Conservation (phyloP, 108 stramenopile species). For the Nannochloropsis oceanica region DNA sequence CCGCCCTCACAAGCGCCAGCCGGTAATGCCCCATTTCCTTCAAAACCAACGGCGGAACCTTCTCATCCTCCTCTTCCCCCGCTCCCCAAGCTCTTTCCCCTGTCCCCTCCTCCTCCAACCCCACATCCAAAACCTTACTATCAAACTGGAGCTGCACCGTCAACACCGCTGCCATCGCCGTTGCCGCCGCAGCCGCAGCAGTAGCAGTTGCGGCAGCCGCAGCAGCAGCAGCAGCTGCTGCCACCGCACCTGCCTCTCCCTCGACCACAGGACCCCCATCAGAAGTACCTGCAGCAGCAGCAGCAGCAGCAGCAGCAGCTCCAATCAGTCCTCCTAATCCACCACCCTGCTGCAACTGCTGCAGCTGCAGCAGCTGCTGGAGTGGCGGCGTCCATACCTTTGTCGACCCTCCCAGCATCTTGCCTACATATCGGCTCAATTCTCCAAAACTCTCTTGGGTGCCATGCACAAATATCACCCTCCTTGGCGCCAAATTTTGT, state of each 20-base stretch:
- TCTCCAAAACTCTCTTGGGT: not conserved
- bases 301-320: not conserved
- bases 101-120: not conserved
- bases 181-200: not conserved
- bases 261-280: not conserved
- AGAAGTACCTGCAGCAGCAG: not conserved
- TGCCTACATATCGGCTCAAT: not conserved
- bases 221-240: not conserved
- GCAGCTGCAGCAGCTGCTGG: not conserved
- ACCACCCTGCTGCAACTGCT: not conserved
- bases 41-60: not conserved
- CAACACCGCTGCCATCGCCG: not conserved
- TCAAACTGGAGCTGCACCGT: not conserved
- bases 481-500: not conserved
- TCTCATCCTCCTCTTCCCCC: not conserved
- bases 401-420: not conserved
- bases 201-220: not conserved
- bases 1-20: not conserved
- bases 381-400: not conserved
- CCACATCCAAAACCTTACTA: not conserved
- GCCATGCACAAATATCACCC: not conserved
- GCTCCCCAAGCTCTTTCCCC: not conserved
- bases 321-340: not conserved
- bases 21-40: not conserved
- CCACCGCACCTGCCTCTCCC: not conserved